phyloP scores from a whole-genome alignment of 345 rosid genomes.

The Gynandropsis gynandra region DNA sequence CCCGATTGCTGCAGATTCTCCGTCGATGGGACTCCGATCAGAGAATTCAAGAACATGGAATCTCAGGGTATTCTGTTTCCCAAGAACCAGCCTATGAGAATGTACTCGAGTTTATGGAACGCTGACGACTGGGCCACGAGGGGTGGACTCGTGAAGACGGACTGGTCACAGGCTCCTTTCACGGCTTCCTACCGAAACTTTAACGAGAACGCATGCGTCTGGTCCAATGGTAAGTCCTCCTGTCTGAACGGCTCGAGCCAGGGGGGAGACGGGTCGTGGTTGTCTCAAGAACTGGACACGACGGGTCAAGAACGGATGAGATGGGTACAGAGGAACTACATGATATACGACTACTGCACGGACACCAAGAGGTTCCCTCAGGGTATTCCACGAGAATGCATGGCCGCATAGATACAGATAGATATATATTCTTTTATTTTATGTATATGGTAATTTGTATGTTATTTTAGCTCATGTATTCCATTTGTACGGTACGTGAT shows the following conservation, averaged over 20 bases:
- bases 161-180: constrained; percentile 57
- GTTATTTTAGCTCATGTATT: too few species aligned
- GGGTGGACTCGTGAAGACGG: constrained; percentile 53
- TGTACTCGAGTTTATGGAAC: constrained; percentile 57
- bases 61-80: constrained; percentile 43
- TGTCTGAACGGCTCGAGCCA: constrained; percentile 19
- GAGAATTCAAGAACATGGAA: constrained; percentile 55
- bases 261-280: constrained; percentile 22
- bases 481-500: too few species aligned
- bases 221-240: constrained; percentile 34
- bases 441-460: too few species aligned
- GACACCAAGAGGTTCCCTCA: constrained; percentile 47
- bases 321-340: constrained; percentile 52
- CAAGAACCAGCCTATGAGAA: constrained; percentile 45
- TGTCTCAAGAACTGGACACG: constrained; percentile 39
- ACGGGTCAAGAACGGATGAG: constrained; percentile 37
- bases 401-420: constrained; percentile 19
- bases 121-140: constrained; percentile 63
- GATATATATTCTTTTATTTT: too few species aligned
- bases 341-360: constrained; percentile 51
- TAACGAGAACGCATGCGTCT: constrained; percentile 39
- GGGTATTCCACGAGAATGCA: constrained; percentile 50
- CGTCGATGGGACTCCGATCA: constrained; percentile 49
- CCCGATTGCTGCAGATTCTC: constrained; percentile 30
- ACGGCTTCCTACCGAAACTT: constrained; percentile 49